Base-by-base conservation (phyloP, 305 asterid species). In the Plantago coronopus region DNA sequence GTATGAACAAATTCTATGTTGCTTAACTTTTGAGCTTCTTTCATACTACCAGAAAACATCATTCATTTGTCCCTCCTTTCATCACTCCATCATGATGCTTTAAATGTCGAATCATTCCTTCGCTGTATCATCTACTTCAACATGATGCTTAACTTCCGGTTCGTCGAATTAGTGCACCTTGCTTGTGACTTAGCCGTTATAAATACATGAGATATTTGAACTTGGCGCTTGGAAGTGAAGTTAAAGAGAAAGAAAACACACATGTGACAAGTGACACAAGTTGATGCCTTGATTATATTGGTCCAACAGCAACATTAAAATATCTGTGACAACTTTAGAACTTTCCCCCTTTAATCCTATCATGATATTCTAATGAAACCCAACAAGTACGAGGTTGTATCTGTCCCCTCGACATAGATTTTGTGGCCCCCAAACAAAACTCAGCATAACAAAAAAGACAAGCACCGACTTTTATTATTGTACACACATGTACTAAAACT, bases 371-470 rank as follows among this genome's bases (percentile, higher is more conserved):
- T 56, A 57, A 54, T 69, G 43, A 42, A 56, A 63, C 14, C 20
- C 40, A 59, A 61, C 40, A 59, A 61, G 69, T 75, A 69, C 76
- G 47, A 64, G 74, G 73, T 49, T 71, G 60, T n/a, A n/a, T 46
- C 40, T 34, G 40, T 9, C 40, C 40, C 76, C 38, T 54, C 34
- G 16, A 67, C 70, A 67, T 16, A 12, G 73, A 72, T 47, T 59
- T 25, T 58, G 63, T 55, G 79, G 64, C 29, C 69, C 70, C 69
- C 61, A 10, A 55, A 34, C 7, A 34, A 27, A 27, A n/a, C n/a
- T 27, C 5, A 27, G 31, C 31, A 3, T 7, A 61, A 34, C 68
- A 46, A 64, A 59, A 65, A 69, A 29, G 72, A 67, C 57, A 63
- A 43, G 43, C 18, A 56, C 34, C 22, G 72, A 57, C 56, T 59